Conservation (phyloP, 2,329 filamentous ascomycete species). For the Zymoseptoria tritici region DNA sequence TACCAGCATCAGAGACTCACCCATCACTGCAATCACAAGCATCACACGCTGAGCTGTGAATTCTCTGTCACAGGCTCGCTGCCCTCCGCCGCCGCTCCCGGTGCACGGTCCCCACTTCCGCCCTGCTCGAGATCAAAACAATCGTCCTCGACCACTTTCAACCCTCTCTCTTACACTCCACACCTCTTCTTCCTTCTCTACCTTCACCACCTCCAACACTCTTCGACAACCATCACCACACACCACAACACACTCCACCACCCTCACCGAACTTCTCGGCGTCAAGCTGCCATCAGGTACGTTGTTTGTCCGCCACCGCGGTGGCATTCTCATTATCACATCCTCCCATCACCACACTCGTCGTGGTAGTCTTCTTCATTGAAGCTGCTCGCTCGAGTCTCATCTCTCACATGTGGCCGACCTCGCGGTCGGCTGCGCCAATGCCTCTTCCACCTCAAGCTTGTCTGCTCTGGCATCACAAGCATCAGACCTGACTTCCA, state of each 20-base stretch:
- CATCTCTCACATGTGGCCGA: neutral
- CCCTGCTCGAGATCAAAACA: neutral
- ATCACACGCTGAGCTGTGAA: neutral
- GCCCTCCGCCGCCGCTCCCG: too few species aligned
- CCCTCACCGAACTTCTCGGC: neutral
- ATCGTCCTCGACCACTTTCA: neutral
- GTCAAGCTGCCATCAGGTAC: neutral
- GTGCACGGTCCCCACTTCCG: neutral
- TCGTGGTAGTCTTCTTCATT: neutral
- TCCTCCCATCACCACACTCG: neutral
- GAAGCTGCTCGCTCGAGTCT: neutral
- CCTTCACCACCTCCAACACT: neutral
- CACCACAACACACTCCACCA: neutral
- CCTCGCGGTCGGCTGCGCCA: neutral
- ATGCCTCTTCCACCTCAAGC: neutral
- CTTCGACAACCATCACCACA: neutral
- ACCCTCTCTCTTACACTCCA: neutral
- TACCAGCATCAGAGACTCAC: neutral
- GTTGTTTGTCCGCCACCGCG: neutral
- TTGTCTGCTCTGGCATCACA: neutral
- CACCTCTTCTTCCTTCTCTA: neutral
- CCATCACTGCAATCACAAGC: neutral
- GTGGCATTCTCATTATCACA: neutral
- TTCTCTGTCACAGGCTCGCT: neutral
- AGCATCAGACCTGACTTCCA: neutral